Base-by-base conservation (phyloP, 371 early-diverging fungal species). In the Apophysomyces elegans region DNA sequence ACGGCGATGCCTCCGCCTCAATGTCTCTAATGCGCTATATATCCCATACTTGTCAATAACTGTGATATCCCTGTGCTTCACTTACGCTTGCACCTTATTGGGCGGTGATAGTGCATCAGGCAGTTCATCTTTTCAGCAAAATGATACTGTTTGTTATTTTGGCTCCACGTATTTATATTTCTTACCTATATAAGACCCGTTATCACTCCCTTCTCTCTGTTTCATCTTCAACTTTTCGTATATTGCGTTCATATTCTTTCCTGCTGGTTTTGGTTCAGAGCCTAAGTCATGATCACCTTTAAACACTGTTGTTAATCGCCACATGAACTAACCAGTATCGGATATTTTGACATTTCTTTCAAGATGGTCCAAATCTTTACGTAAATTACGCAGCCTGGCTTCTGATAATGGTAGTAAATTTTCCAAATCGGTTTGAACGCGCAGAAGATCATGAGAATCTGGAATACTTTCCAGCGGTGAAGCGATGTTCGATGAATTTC, bases 341-440 rank as follows among this genome's bases (percentile, higher is more conserved):
- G 65, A 58, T 45, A 66, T 58, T 26, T 66, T 70, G 50, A 64
- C 63, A 45, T 47, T 63, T 44, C 66, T 75, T 56, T 75, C 71
- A 13, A 75, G 44, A 61, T 68, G 50, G 44, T 62, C 44, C n/a
- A 75, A 38, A 50, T 79, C 79, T n/a, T 68, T 65, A 58, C 71
- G 63, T 7, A 81, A 47, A 16, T 74, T 45, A 32, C 62, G 64
- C 43, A 73, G 44, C 37, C 82, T 41, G 39, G 64, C 66, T 59
- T 81, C 78, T 4, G 79, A 67, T 41, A 68, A 63, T 1, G 79
- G 71, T 21, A 77, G 58, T 7, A 81, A 45, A 18, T 73, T 57
- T 61, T 81, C 79, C 45, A 81, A 62, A 63, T 79, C 78, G 54
- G 73, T 65, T 58, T 77, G 77, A 47, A 81, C 79, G 37, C 66